Base-by-base conservation (phyloP, 805 yeast species). In the Kluyveromyces nonfermentans region DNA sequence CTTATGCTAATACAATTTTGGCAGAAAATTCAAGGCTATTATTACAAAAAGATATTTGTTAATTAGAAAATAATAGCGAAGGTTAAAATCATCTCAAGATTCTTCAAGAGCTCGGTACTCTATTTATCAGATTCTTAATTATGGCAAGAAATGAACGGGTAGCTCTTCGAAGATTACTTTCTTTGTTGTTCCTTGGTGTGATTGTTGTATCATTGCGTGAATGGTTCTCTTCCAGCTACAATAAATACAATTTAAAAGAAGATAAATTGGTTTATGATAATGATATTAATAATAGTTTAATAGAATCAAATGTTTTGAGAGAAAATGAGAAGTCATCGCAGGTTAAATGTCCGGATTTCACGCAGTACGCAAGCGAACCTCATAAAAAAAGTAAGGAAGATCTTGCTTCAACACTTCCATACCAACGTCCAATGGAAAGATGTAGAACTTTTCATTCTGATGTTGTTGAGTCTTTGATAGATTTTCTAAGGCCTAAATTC, bases 401-500 rank as follows among this genome's bases (percentile, higher is more conserved):
- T 21, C 18, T 19, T 10, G 42, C 31, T 5, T n/a, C 35, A 12
- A 14, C 20, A 2, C 67, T 80, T 46, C 86, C 95, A 1, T 84
- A 56, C 50, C 89, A 85, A 79, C 68, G 96, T 51, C 96, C 96
- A 1, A 68, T 75, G 0, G 66, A 64, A 12, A 58, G 72, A 32
- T 88, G 96, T 57, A 74, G 96, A 7, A 87, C 95, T 0, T 87
- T 85, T 59, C 50, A 47, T 2, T 81, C 89, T 0, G 51, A 55
- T 0, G 75, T 75, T 0, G 80, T 88, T 3, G 96, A 87, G 50
- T 52, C 55, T 14, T 64, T 79, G 31, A 75, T 87, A 18, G 57
- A 50, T 2, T 80, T 77, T 40, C 65, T 85, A 58, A 72, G 65
- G 40, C 40, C 41, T 10, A 68, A 72, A 49, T 65, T 85, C 16